These are phyloP conservation scores for Dalbergia cochinchinensis DNA, from an alignment of 306 rosid species.

Conservation along the genomic window DNA sequence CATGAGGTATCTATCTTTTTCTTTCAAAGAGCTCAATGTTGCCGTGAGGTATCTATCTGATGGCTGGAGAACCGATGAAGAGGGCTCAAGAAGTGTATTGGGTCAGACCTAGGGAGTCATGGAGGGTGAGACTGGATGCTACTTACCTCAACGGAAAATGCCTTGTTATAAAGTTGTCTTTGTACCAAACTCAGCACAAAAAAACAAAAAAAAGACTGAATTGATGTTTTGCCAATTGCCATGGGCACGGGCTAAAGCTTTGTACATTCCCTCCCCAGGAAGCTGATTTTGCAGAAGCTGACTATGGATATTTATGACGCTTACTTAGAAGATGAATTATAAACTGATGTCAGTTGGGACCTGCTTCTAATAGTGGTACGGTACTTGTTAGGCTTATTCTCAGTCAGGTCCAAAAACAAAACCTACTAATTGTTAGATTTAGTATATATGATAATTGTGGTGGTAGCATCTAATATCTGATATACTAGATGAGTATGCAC, in stretches of 20 bases:
- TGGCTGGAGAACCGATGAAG: too few relatives aligned
- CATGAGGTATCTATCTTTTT: too few relatives aligned
- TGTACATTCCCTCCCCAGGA: constrained; percentile 3
- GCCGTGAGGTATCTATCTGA: too few relatives aligned
- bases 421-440: constrained; percentile 7
- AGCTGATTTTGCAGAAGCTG: constrained; percentile 6
- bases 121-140: constrained; percentile 36
- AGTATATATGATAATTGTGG: neutral
- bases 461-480: neutral
- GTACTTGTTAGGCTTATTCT: neutral
- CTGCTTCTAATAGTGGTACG: too few relatives aligned
- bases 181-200: constrained; percentile 32
- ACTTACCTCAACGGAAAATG: constrained; percentile 38
- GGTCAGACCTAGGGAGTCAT: neutral
- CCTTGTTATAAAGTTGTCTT: constrained; percentile 31
- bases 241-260: neutral
- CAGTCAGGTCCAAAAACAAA: neutral
- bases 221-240: neutral
- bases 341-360: neutral
- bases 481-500: neutral
- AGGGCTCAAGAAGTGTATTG: too few relatives aligned
- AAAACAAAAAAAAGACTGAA: neutral
- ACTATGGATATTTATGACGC: neutral
- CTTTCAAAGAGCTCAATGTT: too few relatives aligned
- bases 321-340: constrained; percentile 2